phyloP scores from a whole-genome alignment of 495 filamentous ascomycete genomes.

The Opeltia flavorubescens region DNA sequence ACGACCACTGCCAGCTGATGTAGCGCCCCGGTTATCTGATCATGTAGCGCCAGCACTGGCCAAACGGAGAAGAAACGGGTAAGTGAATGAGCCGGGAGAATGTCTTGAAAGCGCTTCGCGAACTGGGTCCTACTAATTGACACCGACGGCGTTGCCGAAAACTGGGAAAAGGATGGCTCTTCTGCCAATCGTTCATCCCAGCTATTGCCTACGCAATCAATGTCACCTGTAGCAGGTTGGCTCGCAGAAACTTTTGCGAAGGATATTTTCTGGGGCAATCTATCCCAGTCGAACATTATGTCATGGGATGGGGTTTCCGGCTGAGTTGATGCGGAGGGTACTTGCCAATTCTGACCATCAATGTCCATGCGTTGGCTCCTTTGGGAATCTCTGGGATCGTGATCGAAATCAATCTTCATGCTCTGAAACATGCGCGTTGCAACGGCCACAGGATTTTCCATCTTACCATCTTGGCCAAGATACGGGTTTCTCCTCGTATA shows the following conservation, averaged over 20 bases:
- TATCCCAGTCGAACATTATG: conserved; percentile 66
- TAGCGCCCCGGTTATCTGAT: conserved; percentile 64
- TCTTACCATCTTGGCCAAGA: conserved; percentile 55
- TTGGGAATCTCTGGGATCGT: conserved; percentile 40
- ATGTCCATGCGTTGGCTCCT: conserved; percentile 28
- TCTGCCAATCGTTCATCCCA: conserved; percentile 57
- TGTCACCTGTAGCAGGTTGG: conserved; percentile 27
- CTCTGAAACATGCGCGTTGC: conserved; percentile 88
- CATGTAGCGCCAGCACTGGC: conserved; percentile 61
- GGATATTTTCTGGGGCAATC: conserved; percentile 33
- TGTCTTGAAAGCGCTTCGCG: conserved; percentile 76
- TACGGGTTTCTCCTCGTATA: conserved; percentile 73
- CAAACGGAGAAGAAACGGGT: conserved; percentile 85
- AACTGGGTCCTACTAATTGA: conserved; percentile 73
- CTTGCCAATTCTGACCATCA: conserved; percentile 20
- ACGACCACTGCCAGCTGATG: conserved; percentile 47
- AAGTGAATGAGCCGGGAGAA: conserved; percentile 65
- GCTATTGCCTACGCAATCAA: conserved; percentile 18
- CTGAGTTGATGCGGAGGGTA: conserved; percentile 53
- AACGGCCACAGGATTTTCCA: conserved; percentile 66
- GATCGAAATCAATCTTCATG: conserved; percentile 80
- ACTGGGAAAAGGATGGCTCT: conserved; percentile 86
- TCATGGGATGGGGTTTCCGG: conserved; percentile 60
- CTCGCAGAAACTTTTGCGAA: conserved; percentile 40
- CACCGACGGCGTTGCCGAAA: conserved; percentile 67